Evolutionary conservation across 306 rosid genomes (phyloP).

Genomic region (Prunus mira): DNA sequence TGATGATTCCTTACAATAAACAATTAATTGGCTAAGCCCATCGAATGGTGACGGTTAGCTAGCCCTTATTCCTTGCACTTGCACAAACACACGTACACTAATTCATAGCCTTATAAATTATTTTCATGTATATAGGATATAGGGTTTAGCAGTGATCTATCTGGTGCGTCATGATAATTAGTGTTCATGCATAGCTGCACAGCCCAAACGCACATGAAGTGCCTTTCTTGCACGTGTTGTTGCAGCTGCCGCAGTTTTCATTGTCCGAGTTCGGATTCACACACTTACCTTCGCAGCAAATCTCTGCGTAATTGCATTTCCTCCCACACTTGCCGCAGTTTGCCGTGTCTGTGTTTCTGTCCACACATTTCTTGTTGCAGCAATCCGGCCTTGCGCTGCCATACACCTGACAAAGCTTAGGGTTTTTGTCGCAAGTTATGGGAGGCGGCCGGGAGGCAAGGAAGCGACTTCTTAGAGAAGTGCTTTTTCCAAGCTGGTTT

Average conservation of each 20-base stretch:
- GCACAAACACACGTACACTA: background rate
- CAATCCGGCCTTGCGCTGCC: background rate
- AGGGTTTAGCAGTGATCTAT: too few species aligned
- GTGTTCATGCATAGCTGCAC: constrained; percentile 10
- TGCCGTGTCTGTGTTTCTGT: background rate
- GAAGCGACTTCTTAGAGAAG: background rate
- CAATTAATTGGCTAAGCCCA: background rate
- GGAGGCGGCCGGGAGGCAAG: constrained; percentile 1
- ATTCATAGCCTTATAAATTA: background rate
- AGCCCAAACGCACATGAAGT: background rate
- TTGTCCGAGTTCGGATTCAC: constrained; percentile 2
- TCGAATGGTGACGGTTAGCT: background rate
- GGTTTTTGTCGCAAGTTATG: background rate
- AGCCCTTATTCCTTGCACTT: background rate
- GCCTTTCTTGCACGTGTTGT: constrained; percentile 2
- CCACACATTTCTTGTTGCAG: constrained; percentile 5
- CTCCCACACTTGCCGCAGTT: constrained; percentile 9
- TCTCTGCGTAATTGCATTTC: constrained; percentile 8
- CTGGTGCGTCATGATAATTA: background rate
- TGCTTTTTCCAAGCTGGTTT: too few species aligned
- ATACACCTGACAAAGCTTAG: background rate
- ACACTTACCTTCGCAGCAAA: constrained; percentile 6
- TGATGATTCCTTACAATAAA: background rate
- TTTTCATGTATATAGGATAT: too few species aligned
- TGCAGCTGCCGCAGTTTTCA: constrained; percentile 11